Percentiles rank a stretch among this genome's conserved stretches.
Conservation (phyloP, 106 monocot species). For the Cymbidium sinense region DNA sequence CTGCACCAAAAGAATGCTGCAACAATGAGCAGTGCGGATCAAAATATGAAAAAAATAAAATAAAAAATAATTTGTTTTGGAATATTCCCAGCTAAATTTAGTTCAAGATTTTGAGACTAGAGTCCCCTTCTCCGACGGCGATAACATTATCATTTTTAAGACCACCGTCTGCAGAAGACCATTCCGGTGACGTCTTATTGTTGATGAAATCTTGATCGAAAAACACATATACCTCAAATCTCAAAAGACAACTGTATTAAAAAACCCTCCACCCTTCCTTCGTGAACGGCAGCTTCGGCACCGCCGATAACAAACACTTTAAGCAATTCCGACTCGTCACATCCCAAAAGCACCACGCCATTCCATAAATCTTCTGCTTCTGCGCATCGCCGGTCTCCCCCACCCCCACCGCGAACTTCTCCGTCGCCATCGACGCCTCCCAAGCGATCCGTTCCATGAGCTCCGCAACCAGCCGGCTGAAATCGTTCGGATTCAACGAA, state of each 20-base stretch:
- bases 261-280: background rate
- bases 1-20: background rate
- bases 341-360: constrained; percentile 28
- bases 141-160: no score
- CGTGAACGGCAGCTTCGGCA: no score
- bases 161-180: background rate
- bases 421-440: background rate
- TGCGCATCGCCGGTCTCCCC: background rate
- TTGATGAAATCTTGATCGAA: background rate
- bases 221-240: background rate
- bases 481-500: background rate
- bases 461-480: background rate
- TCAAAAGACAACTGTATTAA: background rate
- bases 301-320: constrained; percentile 4
- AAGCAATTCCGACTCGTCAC: constrained; percentile 6
- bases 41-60: no score
- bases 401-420: background rate
- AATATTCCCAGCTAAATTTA: background rate
- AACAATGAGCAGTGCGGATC: background rate
- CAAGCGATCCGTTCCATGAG: background rate
- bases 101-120: background rate
- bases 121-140: background rate
- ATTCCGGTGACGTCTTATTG: background rate
- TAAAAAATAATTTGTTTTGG: no score
- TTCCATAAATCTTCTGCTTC: constrained; percentile 10